Evolutionary conservation across 2,329 filamentous ascomycete genomes (phyloP), one percentile per base, ranked within the genome.

Genomic region (Botrytis medusae): DNA sequence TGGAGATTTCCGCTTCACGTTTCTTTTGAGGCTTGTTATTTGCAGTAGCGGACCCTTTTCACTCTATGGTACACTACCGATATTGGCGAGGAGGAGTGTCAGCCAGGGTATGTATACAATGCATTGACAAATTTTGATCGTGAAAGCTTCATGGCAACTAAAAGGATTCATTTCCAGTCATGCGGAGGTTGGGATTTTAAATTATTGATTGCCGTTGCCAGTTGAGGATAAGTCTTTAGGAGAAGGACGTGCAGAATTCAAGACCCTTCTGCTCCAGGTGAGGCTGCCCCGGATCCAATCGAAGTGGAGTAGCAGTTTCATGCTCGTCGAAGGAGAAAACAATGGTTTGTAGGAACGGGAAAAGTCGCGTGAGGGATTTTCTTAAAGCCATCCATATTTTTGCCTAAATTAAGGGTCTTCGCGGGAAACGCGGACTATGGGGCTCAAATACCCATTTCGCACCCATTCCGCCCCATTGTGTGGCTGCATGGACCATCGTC

Each of bases 11-110:
- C 65, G 65, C 48, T 69, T 44, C 18, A 40, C 37, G 65, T 42
- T 57, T 57, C 48, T 40, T 20, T 20, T 22, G 34, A 54, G 51
- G 64, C 46, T 54, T 57, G 64, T 68, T 68, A 37, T 68, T 29
- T 68, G 64, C 64, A 68, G 65, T 69, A 42, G 65, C 51, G 37
- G 48, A 42, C n/a, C 65, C 65, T 42, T 69, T 57, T 57, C 48
- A 32, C n/a, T 57, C n/a, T 57, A 20, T 65, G 65, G 48, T 68
- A 54, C 37, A 57, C 37, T 48, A 37, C 42, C 5, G 20, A 29
- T 65, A 57, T 42, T 42, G 65, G 46, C 25, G 46, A 37, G 40
- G 34, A 22, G 34, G 48, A 54, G 34, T 42, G 46, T 18, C 16
- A 29, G 29, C 46, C 54, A 68, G 46, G 34, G 34, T 68, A n/a